These are phyloP conservation scores for Metschnikowia bowlesiae DNA, from an alignment of 805 yeast genomes.

Conservation along the genomic window DNA sequence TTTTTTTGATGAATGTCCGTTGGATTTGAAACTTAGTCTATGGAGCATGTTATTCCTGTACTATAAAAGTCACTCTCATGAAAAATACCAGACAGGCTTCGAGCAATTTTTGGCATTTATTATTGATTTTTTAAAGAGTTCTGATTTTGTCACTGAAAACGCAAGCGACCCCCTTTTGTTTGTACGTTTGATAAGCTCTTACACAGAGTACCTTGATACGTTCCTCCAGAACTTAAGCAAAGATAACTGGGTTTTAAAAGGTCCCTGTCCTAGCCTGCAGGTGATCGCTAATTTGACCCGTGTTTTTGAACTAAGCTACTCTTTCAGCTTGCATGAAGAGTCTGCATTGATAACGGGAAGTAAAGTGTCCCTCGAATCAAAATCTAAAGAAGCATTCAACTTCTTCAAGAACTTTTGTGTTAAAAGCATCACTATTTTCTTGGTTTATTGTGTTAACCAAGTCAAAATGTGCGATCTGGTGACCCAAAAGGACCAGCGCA, in stretches of 20 bases:
- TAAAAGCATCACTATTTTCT: conserved; percentile 32
- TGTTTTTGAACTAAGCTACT: conserved; percentile 42
- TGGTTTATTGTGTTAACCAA: conserved; percentile 31
- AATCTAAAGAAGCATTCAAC: conserved; percentile 41
- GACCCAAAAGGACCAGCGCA: conserved; percentile 29
- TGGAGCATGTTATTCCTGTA: conserved; percentile 70
- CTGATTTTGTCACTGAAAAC: conserved; percentile 12
- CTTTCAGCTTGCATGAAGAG: conserved; percentile 52
- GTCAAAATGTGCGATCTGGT: conserved; percentile 1
- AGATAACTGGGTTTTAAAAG: conserved; percentile 32
- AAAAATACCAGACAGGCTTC: conserved; percentile 46
- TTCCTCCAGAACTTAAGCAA: conserved; percentile 24
- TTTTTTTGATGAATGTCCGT: conserved; percentile 60
- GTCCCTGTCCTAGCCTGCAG: neutral
- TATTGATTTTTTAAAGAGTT: conserved; percentile 27
- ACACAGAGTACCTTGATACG: conserved; percentile 46
- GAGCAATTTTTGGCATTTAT: conserved; percentile 48
- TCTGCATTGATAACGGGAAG: conserved; percentile 35
- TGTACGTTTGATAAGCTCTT: conserved; percentile 48
- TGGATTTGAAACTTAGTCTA: conserved; percentile 62
- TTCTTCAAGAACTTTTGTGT: conserved; percentile 45
- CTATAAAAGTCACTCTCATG: conserved; percentile 34
- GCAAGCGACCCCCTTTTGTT: conserved; percentile 40
- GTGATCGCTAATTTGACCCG: conserved; percentile 21
- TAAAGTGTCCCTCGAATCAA: conserved; percentile 38